Evolutionary conservation across 345 rosid species (phyloP), one percentile per base, ranked within the genome.

Genomic region (Brassica rapa): DNA sequence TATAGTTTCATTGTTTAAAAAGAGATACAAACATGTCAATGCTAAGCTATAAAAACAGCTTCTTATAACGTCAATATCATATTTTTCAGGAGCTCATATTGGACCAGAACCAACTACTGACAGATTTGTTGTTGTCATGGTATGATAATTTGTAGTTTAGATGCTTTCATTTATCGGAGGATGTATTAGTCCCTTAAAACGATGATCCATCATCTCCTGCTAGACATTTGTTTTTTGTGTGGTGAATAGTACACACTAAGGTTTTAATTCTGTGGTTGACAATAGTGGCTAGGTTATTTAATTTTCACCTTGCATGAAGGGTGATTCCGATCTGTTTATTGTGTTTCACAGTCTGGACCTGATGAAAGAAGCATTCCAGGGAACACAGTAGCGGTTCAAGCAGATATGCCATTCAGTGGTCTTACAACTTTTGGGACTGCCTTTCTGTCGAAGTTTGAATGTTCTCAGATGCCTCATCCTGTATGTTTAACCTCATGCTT

Each of bases 351-450:
- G 99, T 87, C 94, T 67, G 96, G 99, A 83, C 63, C 89, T 61
- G 99, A 95, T 91, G 97, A 89, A 80, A 91, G 99, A 90, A 93
- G 98, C 84, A 89, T 93, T 85, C 99, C 99, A 0, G 99, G 98
- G 37, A 93, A 95, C 70, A 95, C 96, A 66, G 77, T 91, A 74
- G 98, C 99, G 30, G 97, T 91, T 77, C 96, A 89, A 85, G 99
- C 98, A 72, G 91, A 93, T 82, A 95, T 93, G 98, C 97, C 99
- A 63, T 95, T 89, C 82, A 87, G 85, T 82, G 99, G 98, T 61
- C 91, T 93, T 32, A 93, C 96, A 66, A 85, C 87, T 73, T 95
- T 93, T 82, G 99, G 98, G 80, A 90, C 96, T 64, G 90, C 97
- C 43, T 96, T 96, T 87, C 82, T 89, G 86, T 96, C 92, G 3